Conservation (phyloP, 768 basidiomycete species). For the Mycena indigotica region DNA sequence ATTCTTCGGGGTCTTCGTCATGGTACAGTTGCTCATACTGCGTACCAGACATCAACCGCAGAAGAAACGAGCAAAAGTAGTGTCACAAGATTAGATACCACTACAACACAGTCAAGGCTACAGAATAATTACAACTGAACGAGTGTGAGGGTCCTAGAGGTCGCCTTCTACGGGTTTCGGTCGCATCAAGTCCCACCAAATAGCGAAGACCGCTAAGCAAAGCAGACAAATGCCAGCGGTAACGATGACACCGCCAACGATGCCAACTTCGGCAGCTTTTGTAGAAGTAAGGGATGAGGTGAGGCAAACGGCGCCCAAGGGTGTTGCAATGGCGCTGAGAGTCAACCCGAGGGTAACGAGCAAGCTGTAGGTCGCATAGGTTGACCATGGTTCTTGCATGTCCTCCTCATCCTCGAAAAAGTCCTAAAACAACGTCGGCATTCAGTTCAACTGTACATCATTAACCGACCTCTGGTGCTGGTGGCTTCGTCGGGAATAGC, state of each 20-base stretch:
- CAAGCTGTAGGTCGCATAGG: slow-evolving; percentile 21
- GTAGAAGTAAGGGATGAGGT: slow-evolving; percentile 25
- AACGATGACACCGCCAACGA: slow-evolving; percentile 33
- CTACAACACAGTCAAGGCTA: neutral
- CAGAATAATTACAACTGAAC: neutral
- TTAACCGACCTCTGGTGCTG: slow-evolving; percentile 31
- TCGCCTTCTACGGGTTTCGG: neutral
- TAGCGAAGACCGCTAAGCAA: slow-evolving; percentile 15
- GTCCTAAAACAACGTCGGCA: too few relatives aligned
- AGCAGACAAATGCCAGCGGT: slow-evolving; percentile 23
- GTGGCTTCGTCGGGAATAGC: slow-evolving; percentile 25
- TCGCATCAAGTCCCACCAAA: slow-evolving; percentile 17
- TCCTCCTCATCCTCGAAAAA: slow-evolving; percentile 38
- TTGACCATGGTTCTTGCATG: slow-evolving; percentile 12
- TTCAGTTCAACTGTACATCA: too few relatives aligned
- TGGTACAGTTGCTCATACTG: slow-evolving; percentile 23
- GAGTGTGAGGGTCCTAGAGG: neutral
- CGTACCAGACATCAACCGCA: slow-evolving; percentile 15
- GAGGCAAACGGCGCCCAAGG: slow-evolving; percentile 38
- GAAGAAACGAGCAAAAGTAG: neutral
- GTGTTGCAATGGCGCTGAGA: slow-evolving; percentile 32
- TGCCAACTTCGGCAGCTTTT: slow-evolving; percentile 35
- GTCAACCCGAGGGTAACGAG: slow-evolving; percentile 23
- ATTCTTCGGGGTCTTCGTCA: slow-evolving; percentile 16
- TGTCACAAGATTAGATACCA: neutral